Conservation (phyloP, 176 grass and related monocot species). For the Lolium multiflorum region DNA sequence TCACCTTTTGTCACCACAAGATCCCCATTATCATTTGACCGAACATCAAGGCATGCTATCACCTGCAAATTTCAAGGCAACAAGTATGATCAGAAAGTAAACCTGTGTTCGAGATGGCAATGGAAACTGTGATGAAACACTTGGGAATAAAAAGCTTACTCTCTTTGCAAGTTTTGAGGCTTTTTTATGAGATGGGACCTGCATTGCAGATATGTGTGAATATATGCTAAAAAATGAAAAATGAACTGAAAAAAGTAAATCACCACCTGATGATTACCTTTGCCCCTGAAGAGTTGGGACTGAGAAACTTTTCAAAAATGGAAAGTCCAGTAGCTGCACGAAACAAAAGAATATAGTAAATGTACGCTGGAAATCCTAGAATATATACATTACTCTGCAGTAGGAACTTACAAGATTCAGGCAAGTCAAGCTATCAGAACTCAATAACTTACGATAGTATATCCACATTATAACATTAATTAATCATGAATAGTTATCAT, state of each 20-base stretch:
- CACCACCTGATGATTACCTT: slow-evolving; percentile 59
- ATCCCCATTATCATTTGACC: slow-evolving; percentile 95
- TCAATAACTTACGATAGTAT: not conserved
- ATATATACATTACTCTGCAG: not conserved
- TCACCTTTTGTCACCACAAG: slow-evolving; percentile 99
- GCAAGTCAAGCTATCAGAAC: slow-evolving; percentile 25
- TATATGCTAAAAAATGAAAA: slow-evolving; percentile 24
- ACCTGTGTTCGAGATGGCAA: not conserved
- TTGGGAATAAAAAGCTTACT: slow-evolving; percentile 54
- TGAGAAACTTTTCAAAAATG: slow-evolving; percentile 84
- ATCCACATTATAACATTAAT: slow-evolving; percentile 1
- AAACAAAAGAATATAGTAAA: not conserved
- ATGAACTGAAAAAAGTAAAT: slow-evolving; percentile 19
- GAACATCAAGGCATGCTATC: slow-evolving; percentile 98
- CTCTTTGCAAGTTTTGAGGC: slow-evolving; percentile 97
- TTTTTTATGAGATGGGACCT: slow-evolving; percentile 70
- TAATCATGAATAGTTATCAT: not conserved
- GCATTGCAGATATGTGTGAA: slow-evolving; percentile 25
- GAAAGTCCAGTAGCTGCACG: slow-evolving; percentile 81
- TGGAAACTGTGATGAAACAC: slow-evolving; percentile 16
- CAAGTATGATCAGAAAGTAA: slow-evolving; percentile 20
- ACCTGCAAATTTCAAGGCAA: slow-evolving; percentile 63
- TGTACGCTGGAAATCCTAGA: not conserved
- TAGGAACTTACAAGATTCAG: not conserved
- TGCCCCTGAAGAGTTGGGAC: slow-evolving; percentile 57